phyloP scores from a whole-genome alignment of 306 rosid genomes.

The Macrotyloma uniflorum region DNA sequence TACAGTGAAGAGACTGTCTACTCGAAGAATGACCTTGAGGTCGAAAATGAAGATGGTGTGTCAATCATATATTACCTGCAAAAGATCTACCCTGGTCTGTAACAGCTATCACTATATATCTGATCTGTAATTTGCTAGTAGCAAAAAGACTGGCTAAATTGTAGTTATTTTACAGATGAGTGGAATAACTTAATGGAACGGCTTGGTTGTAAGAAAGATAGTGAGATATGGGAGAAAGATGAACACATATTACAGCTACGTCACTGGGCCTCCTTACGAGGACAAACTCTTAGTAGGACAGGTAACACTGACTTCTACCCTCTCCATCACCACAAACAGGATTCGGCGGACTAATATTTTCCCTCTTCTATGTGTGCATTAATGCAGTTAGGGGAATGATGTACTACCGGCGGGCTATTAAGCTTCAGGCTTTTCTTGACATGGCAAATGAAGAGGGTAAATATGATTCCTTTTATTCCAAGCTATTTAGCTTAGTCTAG shows the following conservation, averaged over 20 bases:
- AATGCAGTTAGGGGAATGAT: conserved; percentile 97
- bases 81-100: conserved; percentile 93
- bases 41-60: conserved; percentile 97
- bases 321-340: conserved; percentile 13
- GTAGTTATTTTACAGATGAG: conserved; percentile 67
- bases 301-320: conserved; percentile 51
- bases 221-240: conserved; percentile 88
- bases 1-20: conserved; percentile 97
- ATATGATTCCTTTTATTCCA: conserved; percentile 24
- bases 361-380: conserved; percentile 34
- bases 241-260: conserved; percentile 89
- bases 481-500: conserved; percentile 21
- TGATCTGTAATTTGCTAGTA: conserved; percentile 28
- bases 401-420: conserved; percentile 93
- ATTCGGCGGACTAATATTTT: conserved; percentile 30
- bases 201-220: conserved; percentile 75
- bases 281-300: conserved; percentile 95
- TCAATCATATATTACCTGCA: conserved; percentile 94
- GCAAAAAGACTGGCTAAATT: conserved; percentile 25
- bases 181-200: conserved; percentile 99
- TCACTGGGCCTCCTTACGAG: conserved; percentile 95
- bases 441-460: conserved; percentile 92
- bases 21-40: conserved; percentile 90
- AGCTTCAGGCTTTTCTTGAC: conserved; percentile 99
- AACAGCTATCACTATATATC: conserved; percentile 27